Percentiles rank a stretch among this genome's conserved stretches.
Evolutionary conservation across 2,329 filamentous ascomycete species (phyloP).

Genomic region (Rutstroemia sp.): DNA sequence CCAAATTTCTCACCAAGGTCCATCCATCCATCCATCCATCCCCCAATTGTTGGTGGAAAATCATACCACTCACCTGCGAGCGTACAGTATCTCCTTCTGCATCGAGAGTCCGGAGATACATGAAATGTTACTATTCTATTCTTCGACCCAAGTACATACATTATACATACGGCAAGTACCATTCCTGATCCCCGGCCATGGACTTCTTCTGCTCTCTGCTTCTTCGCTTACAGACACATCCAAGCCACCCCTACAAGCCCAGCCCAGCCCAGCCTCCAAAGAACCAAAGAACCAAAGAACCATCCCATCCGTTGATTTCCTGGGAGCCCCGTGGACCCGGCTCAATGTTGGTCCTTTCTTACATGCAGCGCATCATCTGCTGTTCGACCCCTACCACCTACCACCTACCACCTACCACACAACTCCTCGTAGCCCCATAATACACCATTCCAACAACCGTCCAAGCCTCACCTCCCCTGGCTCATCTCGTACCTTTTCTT

Average conservation of each 20-base stretch:
- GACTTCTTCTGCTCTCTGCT: background rate
- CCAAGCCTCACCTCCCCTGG: too few relatives aligned
- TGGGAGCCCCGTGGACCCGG: conserved; percentile 2
- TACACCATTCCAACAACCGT: background rate
- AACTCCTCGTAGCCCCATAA: background rate
- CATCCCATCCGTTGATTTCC: background rate
- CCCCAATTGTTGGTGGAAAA: background rate
- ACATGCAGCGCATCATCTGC: background rate
- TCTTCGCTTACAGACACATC: background rate
- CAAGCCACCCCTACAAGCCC: background rate
- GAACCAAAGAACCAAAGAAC: too few relatives aligned
- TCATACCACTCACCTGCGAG: background rate
- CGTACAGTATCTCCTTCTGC: background rate
- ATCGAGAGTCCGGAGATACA: background rate
- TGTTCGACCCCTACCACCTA: too few relatives aligned
- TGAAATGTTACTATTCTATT: background rate
- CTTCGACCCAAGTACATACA: background rate
- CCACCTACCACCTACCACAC: too few relatives aligned
- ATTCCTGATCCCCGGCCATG: background rate
- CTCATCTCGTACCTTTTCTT: too few relatives aligned
- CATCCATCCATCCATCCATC: background rate
- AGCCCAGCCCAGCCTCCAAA: background rate
- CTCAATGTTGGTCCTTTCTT: conserved; percentile 9
- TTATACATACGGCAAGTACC: background rate
- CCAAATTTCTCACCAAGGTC: background rate